These are phyloP conservation scores for Termitomyces sp. DNA, from an alignment of 768 basidiomycete species.

Conservation along the genomic window DNA sequence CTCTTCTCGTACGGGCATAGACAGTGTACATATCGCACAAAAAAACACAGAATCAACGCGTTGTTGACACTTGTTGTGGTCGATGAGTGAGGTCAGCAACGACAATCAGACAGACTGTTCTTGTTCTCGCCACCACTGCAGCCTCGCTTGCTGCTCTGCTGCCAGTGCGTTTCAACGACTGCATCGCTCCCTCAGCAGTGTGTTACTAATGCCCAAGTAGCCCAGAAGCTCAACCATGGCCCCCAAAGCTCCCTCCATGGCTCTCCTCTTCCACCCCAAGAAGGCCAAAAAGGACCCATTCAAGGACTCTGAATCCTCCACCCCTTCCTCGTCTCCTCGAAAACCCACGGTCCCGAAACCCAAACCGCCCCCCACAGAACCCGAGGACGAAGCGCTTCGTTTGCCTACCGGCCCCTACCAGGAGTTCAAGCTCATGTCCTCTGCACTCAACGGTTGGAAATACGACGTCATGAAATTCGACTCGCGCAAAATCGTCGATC, in stretches of 20 bases:
- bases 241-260: conserved; percentile 36
- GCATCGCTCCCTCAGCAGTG: conserved; percentile 12
- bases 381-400: conserved; percentile 49
- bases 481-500: conserved; percentile 68
- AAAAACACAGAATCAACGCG: conserved; percentile 5
- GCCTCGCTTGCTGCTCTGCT: no score
- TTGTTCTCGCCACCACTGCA: background rate
- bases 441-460: conserved; percentile 82
- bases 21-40: conserved; percentile 7
- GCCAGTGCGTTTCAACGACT: conserved; percentile 17
- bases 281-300: conserved; percentile 34
- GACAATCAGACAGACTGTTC: background rate
- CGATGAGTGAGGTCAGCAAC: background rate
- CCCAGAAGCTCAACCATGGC: conserved; percentile 32
- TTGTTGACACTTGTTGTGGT: conserved; percentile 12
- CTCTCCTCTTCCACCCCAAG: conserved; percentile 68
- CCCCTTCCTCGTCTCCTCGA: conserved; percentile 28
- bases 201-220: conserved; percentile 16
- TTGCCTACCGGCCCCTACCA: conserved; percentile 69
- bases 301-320: conserved; percentile 42
- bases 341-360: conserved; percentile 43
- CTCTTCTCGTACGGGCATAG: conserved; percentile 7
- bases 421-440: conserved; percentile 79
- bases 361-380: conserved; percentile 34
- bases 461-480: conserved; percentile 94